These are phyloP conservation scores for Bimuria novae-zelandiae DNA, from an alignment of 2,329 filamentous ascomycete species.

Conservation along the genomic window DNA sequence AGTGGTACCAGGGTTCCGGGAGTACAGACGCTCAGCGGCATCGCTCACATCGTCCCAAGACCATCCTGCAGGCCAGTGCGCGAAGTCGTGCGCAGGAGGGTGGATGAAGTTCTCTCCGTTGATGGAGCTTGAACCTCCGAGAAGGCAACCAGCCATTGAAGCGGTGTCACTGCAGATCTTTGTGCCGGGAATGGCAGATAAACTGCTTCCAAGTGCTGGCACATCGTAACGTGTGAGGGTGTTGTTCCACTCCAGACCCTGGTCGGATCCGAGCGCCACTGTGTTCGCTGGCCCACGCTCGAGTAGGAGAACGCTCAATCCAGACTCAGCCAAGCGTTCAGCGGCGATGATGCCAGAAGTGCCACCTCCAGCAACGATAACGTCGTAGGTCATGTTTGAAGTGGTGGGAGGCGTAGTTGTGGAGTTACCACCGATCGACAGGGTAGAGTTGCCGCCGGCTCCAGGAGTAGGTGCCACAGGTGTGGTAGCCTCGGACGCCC, in stretches of 20 bases:
- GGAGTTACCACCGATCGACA: constrained; percentile 11
- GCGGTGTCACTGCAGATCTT: constrained; percentile 66
- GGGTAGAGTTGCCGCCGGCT: constrained; percentile 10
- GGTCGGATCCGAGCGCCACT: constrained; percentile 44
- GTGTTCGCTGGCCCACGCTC: constrained; percentile 56
- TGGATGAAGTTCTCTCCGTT: constrained; percentile 60
- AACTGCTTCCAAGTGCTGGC: constrained; percentile 63
- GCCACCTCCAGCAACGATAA: constrained; percentile 64
- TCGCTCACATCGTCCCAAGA: constrained; percentile 53
- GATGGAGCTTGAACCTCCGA: constrained; percentile 48
- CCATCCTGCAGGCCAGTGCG: constrained; percentile 58
- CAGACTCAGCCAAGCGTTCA: constrained; percentile 63
- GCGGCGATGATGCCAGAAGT: constrained; percentile 62
- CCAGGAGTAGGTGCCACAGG: constrained; percentile 15
- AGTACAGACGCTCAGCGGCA: background rate
- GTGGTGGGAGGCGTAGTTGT: constrained; percentile 29
- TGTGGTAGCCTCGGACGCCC: constrained; percentile 14
- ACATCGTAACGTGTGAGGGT: constrained; percentile 71
- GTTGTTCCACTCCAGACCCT: constrained; percentile 60
- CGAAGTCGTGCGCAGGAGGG: constrained; percentile 43
- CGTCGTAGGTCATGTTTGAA: constrained; percentile 57
- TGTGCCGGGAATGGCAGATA: constrained; percentile 10
- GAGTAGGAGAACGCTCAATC: constrained; percentile 63
- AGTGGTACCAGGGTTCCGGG: constrained; percentile 55
- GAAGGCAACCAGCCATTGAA: constrained; percentile 63